Evolutionary conservation across 768 basidiomycete genomes (phyloP), one percentile per base, ranked within the genome.

Genomic region (Cystobasidium onofrii): DNA sequence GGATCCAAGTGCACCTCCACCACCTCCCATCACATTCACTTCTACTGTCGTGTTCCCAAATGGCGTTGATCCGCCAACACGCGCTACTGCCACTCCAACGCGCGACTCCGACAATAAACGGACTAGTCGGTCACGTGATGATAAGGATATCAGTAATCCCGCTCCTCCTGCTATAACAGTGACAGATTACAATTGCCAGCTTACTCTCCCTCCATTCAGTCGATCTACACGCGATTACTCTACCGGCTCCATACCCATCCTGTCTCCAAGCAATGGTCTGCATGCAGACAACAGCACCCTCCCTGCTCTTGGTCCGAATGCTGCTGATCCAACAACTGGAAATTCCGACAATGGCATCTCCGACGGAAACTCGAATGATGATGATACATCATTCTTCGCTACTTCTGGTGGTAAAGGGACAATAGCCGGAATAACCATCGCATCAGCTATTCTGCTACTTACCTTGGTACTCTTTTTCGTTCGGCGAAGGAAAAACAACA

Each of bases 391-490:
- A 7, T 71, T 71, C 55, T 71, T 71, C 31, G 69, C 69, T n/a
- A 71, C 69, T 4, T 29, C 69, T 34, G 31, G 54, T n/a, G 69
- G 69, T 1, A 71, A 71, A 60, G 69, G 69, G 10, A 60, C 69
- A 2, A 71, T 71, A 7, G 69, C 69, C 3, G 54, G 69, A 2
- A 61, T 71, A 25, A 41, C 69, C 6, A 13, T 60, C 20, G 69
- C 13, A 3, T n/a, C 25, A 9, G 52, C 43, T 31, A 54, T 44
- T 3, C 18, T 52, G 25, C 36, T 52, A 6, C 6, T 33, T 4
- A 23, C 3, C 65, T 23, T 71, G 3, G 55, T 61, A 23, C 9
- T 60, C 69, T 27, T 60, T 54, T 36, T 71, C 29, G n/a, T 71
- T 1, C 9, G 50, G 25, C 54, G 69, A 54, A 27, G 69, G 55